Conservation (phyloP, 1,139 yeast species). For the Protomyces macrosporus region DNA sequence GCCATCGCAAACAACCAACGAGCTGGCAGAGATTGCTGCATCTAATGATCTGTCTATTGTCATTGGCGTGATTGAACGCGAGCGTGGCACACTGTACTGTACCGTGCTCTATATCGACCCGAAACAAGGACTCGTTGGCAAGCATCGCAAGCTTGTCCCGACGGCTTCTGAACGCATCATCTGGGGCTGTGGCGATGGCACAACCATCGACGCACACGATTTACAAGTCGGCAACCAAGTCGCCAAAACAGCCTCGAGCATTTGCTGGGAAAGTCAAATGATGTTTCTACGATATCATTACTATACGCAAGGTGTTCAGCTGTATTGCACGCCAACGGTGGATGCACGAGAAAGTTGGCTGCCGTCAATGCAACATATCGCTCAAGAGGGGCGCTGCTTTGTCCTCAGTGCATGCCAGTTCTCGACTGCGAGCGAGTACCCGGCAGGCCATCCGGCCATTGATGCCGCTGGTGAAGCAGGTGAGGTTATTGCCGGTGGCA, state of each 20-base stretch:
- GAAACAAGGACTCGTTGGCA: neutral
- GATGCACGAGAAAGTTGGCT: conserved; percentile 14
- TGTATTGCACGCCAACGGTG: conserved; percentile 15
- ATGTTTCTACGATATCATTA: conserved; percentile 2
- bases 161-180: conserved; percentile 12
- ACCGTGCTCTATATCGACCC: conserved; percentile 4
- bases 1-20: conserved; percentile 5
- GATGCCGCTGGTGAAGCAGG: neutral
- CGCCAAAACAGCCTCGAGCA: neutral
- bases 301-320: neutral
- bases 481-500: conserved; percentile 12
- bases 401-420: conserved; percentile 8
- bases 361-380: conserved; percentile 15
- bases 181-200: conserved; percentile 18
- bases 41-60: neutral
- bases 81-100: conserved; percentile 13
- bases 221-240: neutral
- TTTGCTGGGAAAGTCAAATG: conserved; percentile 15
- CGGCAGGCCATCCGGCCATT: conserved; percentile 1
- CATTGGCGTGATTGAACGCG: conserved; percentile 15
- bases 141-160: conserved; percentile 20
- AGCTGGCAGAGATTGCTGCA: neutral
- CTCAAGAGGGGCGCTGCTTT: conserved; percentile 9
- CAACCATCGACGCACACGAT: conserved; percentile 11
- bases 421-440: neutral